These are phyloP conservation scores for Thelonectria blattea DNA, from an alignment of 2,329 filamentous ascomycete species.

Conservation along the genomic window DNA sequence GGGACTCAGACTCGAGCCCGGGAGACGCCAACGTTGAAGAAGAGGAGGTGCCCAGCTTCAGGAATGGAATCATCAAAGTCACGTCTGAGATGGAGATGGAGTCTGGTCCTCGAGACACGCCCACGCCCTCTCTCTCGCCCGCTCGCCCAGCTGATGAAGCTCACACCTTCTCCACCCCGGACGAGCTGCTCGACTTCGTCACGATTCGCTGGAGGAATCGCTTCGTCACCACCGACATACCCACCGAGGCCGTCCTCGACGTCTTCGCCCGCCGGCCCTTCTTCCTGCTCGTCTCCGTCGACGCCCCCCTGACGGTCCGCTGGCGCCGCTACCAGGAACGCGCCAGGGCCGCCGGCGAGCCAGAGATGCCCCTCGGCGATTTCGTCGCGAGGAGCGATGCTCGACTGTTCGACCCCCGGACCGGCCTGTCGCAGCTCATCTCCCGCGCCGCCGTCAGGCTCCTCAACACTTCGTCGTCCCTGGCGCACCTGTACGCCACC, in stretches of 20 bases:
- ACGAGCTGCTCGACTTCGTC: constrained; percentile 80
- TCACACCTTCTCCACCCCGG: constrained; percentile 64
- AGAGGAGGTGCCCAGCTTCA: constrained; percentile 36
- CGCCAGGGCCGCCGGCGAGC: constrained; percentile 27
- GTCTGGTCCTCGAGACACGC: too few species aligned
- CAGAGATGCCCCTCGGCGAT: constrained; percentile 54
- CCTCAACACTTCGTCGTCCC: constrained; percentile 79
- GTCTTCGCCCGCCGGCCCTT: constrained; percentile 81
- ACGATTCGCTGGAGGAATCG: constrained; percentile 82
- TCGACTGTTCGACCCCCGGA: constrained; percentile 72
- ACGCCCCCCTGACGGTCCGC: constrained; percentile 84
- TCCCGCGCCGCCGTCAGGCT: constrained; percentile 83
- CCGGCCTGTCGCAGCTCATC: constrained; percentile 77
- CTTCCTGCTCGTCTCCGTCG: constrained; percentile 90
- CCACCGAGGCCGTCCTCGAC: constrained; percentile 75
- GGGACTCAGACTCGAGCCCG: constrained; percentile 15
- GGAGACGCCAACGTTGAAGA: constrained; percentile 18
- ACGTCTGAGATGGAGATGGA: constrained; percentile 35
- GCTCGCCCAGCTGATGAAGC: constrained; percentile 33
- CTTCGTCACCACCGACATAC: constrained; percentile 87
- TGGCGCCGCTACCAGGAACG: constrained; percentile 75
- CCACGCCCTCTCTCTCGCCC: constrained; percentile 18
- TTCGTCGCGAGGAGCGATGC: constrained; percentile 69
- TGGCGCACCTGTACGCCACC: constrained; percentile 74
- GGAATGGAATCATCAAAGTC: constrained; percentile 32